Percentiles rank a stretch among this genome's conserved stretches.
Evolutionary conservation across 352 stramenopile species (phyloP).

Genomic region (Globisporangium nagaii): DNA sequence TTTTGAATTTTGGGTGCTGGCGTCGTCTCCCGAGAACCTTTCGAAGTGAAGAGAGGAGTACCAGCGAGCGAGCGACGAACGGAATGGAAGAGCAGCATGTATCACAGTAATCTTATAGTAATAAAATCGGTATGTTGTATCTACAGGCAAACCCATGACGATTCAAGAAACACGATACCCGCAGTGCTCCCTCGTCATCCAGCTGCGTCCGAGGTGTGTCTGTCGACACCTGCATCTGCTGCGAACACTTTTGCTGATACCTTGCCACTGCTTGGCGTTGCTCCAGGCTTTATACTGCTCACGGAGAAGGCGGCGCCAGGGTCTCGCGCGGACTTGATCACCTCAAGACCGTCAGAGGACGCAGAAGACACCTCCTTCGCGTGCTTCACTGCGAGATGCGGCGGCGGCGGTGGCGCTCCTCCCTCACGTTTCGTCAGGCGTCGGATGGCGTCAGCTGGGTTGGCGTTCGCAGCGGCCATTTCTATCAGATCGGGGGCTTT

Average conservation of each 20-base stretch:
- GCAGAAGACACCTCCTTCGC: background rate
- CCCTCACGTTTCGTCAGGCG: background rate
- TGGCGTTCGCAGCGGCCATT: no score
- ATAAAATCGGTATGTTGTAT: slow-evolving; percentile 12
- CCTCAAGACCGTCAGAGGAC: slow-evolving; percentile 26
- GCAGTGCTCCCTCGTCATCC: background rate
- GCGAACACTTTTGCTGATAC: slow-evolving; percentile 8
- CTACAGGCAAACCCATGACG: background rate
- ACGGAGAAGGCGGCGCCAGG: slow-evolving; percentile 16
- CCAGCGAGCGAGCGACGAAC: background rate
- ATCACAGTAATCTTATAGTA: slow-evolving; percentile 11
- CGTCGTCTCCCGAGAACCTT: background rate
- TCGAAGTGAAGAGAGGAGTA: slow-evolving; percentile 3
- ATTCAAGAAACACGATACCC: background rate
- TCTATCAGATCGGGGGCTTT: background rate
- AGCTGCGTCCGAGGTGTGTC: background rate
- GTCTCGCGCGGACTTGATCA: slow-evolving; percentile 36
- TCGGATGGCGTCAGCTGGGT: slow-evolving; percentile 8
- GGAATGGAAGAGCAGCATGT: background rate
- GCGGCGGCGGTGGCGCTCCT: background rate
- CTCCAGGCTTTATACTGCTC: slow-evolving; percentile 2
- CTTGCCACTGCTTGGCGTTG: background rate
- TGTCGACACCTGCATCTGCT: background rate
- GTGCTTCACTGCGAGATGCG: slow-evolving; percentile 8
- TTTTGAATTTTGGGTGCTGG: slow-evolving; percentile 3